Percentiles rank a stretch among this genome's conserved stretches.
Conservation (phyloP, 805 yeast genomes). For the Starmerella kuoi region DNA sequence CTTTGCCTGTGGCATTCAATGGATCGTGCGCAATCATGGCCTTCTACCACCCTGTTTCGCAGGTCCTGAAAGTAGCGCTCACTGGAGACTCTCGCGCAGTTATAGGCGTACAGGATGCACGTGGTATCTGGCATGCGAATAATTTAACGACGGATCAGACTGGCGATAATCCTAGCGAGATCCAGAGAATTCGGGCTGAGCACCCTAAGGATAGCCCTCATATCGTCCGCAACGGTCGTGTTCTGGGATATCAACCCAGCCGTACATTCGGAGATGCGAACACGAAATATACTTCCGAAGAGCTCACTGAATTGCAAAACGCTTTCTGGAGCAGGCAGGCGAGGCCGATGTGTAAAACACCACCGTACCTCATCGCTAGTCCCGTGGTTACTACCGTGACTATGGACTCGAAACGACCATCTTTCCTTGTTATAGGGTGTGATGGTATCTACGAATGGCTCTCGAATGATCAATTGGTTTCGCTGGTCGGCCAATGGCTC, state of each 20-base stretch:
- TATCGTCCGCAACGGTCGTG: slow-evolving; percentile 52
- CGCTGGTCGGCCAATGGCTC: slow-evolving; percentile 85
- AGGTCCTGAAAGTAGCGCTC: slow-evolving; percentile 72
- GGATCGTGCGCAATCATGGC: slow-evolving; percentile 88
- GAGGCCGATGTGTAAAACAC: slow-evolving; percentile 60
- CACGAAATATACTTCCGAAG: slow-evolving; percentile 61
- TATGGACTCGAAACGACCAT: slow-evolving; percentile 55
- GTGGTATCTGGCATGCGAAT: slow-evolving; percentile 72
- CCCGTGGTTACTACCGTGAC: slow-evolving; percentile 79
- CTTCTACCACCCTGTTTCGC: slow-evolving; percentile 64
- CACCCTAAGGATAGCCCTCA: slow-evolving; percentile 72
- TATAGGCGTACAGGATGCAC: slow-evolving; percentile 48
- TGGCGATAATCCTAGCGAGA: slow-evolving; percentile 79
- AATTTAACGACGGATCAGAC: slow-evolving; percentile 86
- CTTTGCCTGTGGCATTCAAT: slow-evolving; percentile 40
- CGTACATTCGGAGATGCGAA: slow-evolving; percentile 96
- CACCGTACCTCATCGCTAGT: slow-evolving; percentile 94
- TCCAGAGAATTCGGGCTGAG: slow-evolving; percentile 62
- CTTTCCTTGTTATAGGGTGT: slow-evolving; percentile 80
- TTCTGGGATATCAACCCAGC: slow-evolving; percentile 87
- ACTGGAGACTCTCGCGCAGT: slow-evolving; percentile 93
- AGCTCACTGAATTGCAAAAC: slow-evolving; percentile 58
- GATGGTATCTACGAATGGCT: slow-evolving; percentile 90
- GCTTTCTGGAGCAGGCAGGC: slow-evolving; percentile 63
- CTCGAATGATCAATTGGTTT: slow-evolving; percentile 85